Base-by-base conservation (phyloP, 2,329 filamentous ascomycete species). In the Epichloe brachyelytri region DNA sequence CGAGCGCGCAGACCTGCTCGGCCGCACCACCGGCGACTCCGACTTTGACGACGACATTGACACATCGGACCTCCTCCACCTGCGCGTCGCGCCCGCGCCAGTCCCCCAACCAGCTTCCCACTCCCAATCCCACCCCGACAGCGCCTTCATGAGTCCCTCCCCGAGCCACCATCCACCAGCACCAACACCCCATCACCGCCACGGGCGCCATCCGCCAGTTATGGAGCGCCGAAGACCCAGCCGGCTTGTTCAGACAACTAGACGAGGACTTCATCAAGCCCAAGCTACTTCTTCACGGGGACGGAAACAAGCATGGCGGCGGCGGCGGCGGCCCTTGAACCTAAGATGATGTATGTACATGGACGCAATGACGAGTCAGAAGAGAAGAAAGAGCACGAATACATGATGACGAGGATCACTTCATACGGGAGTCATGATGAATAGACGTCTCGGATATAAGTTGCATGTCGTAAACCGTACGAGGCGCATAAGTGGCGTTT, bases 181-280 rank as follows among this genome's bases (percentile, higher is more conserved):
- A 37, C 58, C 5, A 48, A 65, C 48, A 58, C 71, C 46, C 76
- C 41, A 71, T 88, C n/a, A 86, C 80, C 30, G 87, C 87, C 11
- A 78, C 82, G 19, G 85, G 82, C 33, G 86, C 89, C 0, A 81
- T 96, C 53, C 82, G 83, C 51, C 86, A 91, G 62, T 73, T 98
- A 8, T 82, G 95, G 58, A 86, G 85, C 15, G 79, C 85, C 1
- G 88, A 95, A 48, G 93, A 98, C 65, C 89, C 94, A 43, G 86
- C 87, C 10, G 88, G 86, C 44, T 80, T 94, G 70, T 95, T 98
- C 67, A 83, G 83, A 58, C 90, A 95, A 68, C 72, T 98, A 54
- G 93, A 98, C 65, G 93, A 98, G 67, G 88, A 90, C 54, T 96
- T 89, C 65, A 90, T 97, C 68, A 97, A 97, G 73, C 91, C 91